Percentiles rank a stretch among this genome's conserved stretches.
Evolutionary conservation across 495 filamentous ascomycete species (phyloP).

Genomic region (Bacidia gigantensis): DNA sequence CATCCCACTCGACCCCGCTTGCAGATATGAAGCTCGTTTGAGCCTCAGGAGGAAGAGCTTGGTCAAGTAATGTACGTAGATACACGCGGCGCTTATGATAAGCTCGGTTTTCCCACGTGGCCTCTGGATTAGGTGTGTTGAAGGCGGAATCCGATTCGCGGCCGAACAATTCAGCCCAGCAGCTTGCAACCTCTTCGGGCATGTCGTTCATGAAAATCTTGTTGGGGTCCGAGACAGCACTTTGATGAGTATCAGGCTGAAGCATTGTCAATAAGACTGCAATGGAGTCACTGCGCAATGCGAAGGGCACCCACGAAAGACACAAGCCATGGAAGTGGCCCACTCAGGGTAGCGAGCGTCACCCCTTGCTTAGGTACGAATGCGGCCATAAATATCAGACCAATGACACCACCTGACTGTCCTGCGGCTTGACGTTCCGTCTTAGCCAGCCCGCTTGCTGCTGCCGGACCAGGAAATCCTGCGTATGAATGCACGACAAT

Average conservation of each 20-base stretch:
- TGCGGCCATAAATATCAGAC: constrained; percentile 22
- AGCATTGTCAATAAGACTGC: background rate
- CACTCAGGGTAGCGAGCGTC: background rate
- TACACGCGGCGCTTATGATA: constrained; percentile 14
- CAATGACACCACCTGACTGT: constrained; percentile 20
- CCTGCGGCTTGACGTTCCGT: constrained; percentile 14
- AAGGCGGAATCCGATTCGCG: constrained; percentile 10
- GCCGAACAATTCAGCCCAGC: background rate
- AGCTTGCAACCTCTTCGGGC: background rate
- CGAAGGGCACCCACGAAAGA: too few species aligned
- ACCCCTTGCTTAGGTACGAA: constrained; percentile 20
- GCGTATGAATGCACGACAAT: constrained; percentile 26
- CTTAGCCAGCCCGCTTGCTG: constrained; percentile 15
- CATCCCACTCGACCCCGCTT: constrained; percentile 12
- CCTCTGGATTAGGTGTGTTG: constrained; percentile 4
- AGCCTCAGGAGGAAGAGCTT: constrained; percentile 5
- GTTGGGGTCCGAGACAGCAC: constrained; percentile 4
- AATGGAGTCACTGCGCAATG: too few species aligned
- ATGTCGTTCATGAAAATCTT: constrained; percentile 15
- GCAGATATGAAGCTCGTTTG: constrained; percentile 12
- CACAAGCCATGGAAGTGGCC: constrained; percentile 1
- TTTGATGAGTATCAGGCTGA: constrained; percentile 3
- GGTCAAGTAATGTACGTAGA: constrained; percentile 7
- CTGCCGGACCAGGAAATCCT: constrained; percentile 21
- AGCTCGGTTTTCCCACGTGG: constrained; percentile 7